Evolutionary conservation across 2,329 filamentous ascomycete species (phyloP).

Genomic region (Aspergillus phoenicis): DNA sequence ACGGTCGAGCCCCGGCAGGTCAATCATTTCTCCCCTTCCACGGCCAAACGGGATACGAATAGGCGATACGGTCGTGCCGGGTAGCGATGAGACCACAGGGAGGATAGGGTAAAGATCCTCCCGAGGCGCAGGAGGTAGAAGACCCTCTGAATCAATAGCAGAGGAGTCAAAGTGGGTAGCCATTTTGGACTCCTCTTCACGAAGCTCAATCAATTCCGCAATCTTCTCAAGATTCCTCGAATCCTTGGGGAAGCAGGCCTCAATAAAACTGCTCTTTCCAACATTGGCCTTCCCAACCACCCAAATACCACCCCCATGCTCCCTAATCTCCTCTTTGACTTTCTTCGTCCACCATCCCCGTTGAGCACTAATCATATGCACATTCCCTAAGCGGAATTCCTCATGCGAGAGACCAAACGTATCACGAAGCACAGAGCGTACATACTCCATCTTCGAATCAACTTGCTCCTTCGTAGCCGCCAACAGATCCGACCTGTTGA

Average conservation of each 20-base stretch:
- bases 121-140: slow-evolving; percentile 75
- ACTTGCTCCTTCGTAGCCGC: slow-evolving; percentile 83
- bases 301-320: slow-evolving; percentile 84
- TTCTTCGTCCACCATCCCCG: slow-evolving; percentile 87
- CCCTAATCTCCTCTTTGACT: slow-evolving; percentile 82
- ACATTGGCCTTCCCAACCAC: slow-evolving; percentile 98
- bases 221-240: slow-evolving; percentile 50
- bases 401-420: slow-evolving; percentile 69
- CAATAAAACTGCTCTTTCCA: slow-evolving; percentile 90
- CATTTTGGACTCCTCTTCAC: slow-evolving; percentile 24
- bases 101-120: slow-evolving; percentile 79
- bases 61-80: slow-evolving; percentile 92
- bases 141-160: slow-evolving; percentile 41
- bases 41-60: slow-evolving; percentile 89
- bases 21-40: slow-evolving; percentile 86
- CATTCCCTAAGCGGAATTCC: slow-evolving; percentile 81
- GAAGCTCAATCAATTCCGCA: slow-evolving; percentile 37
- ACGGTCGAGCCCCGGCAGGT: slow-evolving; percentile 82
- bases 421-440: slow-evolving; percentile 74
- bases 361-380: slow-evolving; percentile 82
- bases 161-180: slow-evolving; percentile 19
- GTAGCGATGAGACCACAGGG: slow-evolving; percentile 81
- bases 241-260: slow-evolving; percentile 80
- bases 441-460: slow-evolving; percentile 81
- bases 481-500: slow-evolving; percentile 84